Evolutionary conservation across 2,329 filamentous ascomycete genomes (phyloP).

Genomic region (Bipolaris victoriae): DNA sequence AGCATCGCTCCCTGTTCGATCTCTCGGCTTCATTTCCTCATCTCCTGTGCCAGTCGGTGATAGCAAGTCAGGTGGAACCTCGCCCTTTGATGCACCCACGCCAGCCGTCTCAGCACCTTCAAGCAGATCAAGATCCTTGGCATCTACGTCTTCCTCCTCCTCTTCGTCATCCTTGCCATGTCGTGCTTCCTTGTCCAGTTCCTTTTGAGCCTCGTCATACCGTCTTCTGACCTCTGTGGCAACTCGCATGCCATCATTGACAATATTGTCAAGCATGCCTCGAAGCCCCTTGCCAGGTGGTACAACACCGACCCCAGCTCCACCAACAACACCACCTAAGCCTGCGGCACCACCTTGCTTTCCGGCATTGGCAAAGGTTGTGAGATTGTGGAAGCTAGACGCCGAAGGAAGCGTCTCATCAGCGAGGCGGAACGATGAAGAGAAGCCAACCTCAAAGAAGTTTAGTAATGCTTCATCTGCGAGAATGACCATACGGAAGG

Average conservation of each 20-base stretch:
- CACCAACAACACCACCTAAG: conserved; percentile 54
- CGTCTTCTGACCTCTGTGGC: conserved; percentile 88
- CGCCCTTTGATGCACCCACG: conserved; percentile 42
- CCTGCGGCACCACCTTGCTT: conserved; percentile 53
- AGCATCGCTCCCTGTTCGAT: conserved; percentile 43
- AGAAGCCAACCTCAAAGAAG: conserved; percentile 97
- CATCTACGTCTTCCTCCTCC: conserved; percentile 66
- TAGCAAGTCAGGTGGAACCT: conserved; percentile 22
- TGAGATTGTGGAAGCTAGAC: conserved; percentile 71
- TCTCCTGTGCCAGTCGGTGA: conserved; percentile 28
- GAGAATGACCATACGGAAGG: conserved; percentile 97
- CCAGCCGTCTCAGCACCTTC: conserved; percentile 58
- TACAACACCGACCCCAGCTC: conserved; percentile 59
- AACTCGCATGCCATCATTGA: conserved; percentile 95
- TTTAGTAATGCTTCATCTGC: conserved; percentile 94
- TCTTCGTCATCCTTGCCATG: conserved; percentile 63
- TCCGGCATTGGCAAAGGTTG: conserved; percentile 77
- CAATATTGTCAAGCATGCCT: conserved; percentile 95
- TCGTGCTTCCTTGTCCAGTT: conserved; percentile 79
- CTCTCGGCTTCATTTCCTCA: conserved; percentile 36
- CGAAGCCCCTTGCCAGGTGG: conserved; percentile 76
- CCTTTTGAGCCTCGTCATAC: conserved; percentile 94
- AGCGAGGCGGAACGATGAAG: conserved; percentile 86
- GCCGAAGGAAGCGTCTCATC: conserved; percentile 63
- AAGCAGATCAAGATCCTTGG: conserved; percentile 54